Base-by-base conservation (phyloP, 139 green algal genomes). In the Chlorella sorokiniana region DNA sequence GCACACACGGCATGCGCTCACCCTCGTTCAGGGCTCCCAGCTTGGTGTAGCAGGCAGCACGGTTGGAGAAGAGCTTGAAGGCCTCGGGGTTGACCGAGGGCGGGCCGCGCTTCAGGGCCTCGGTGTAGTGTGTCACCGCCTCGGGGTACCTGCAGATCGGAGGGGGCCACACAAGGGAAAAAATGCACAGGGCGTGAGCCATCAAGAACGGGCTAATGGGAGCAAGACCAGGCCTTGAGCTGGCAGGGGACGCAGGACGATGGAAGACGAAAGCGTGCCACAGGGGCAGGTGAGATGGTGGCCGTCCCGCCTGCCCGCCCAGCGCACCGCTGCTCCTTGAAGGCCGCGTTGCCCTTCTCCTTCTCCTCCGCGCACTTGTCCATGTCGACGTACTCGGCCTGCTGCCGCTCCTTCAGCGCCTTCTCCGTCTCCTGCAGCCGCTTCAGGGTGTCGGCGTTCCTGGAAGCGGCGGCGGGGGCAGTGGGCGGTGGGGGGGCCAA, bases 1-100 rank as follows among this genome's bases (percentile, higher is more conserved):
- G n/a, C n/a, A n/a, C n/a, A n/a, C n/a, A n/a, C n/a, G n/a, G n/a
- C n/a, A n/a, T n/a, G n/a, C n/a, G n/a, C n/a, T 33, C 70, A 62
- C 92, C 97, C 79, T 99, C 97, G 25, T 91, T 92, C 85, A 96
- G 94, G 14, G 97, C 97, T 4, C 91, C 92, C 33, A 99, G 92
- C 92, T 99, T 99, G 71, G 96, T 99, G 93, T 98, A 99, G 88
- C 93, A 98, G n/a, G 97, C 97, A 2, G 97, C 93, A 91, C 93
- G 88, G 91, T 99, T 99, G 88, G 84, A 94, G 95, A 94, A 98
- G 37, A 99, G 85, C 92, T 98, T 98, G 93, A 98, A 91, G 6
- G 96, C 95, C n/a, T 98, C 94, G 1, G 91, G 90, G 90, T 99
- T 98, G 29, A 90, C 83, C 1, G 33, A 48, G 29, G 93, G 86